phyloP scores from a whole-genome alignment of 2,329 filamentous ascomycete species.

The Pseudogymnoascus pannorum region DNA sequence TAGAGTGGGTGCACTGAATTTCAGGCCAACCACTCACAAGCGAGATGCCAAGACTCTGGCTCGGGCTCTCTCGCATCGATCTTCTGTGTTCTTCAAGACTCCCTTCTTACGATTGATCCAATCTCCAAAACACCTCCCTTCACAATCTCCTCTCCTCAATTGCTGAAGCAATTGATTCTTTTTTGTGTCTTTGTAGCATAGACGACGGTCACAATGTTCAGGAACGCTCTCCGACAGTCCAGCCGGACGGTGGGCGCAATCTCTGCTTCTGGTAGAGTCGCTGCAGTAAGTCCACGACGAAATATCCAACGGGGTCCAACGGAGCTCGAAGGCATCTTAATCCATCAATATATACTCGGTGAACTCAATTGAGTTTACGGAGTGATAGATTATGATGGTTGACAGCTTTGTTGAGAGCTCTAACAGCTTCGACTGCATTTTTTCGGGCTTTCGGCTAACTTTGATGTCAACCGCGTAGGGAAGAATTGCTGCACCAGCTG shows the following conservation, averaged over 20 bases:
- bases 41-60: constrained; percentile 10
- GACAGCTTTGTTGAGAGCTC: constrained; percentile 34
- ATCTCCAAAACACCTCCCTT: constrained; percentile 27
- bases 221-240: constrained; percentile 95
- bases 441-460: constrained; percentile 49
- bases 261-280: constrained; percentile 85
- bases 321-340: constrained; percentile 31
- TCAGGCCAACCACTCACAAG: constrained; percentile 10
- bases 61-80: constrained; percentile 11
- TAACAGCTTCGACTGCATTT: constrained; percentile 25
- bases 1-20: constrained; percentile 6
- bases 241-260: constrained; percentile 90
- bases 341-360: constrained; percentile 33
- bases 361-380: constrained; percentile 29
- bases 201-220: constrained; percentile 74
- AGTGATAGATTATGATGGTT: constrained; percentile 28
- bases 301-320: constrained; percentile 32
- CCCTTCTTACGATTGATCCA: constrained; percentile 11
- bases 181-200: constrained; percentile 43
- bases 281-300: constrained; percentile 71
- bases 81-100: constrained; percentile 8
- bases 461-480: constrained; percentile 53
- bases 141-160: constrained; percentile 57
- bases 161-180: constrained; percentile 59
- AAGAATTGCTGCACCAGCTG: constrained; percentile 77